Evolutionary conservation across 495 filamentous ascomycete genomes (phyloP).

Genomic region (Bryoglossum gracile): DNA sequence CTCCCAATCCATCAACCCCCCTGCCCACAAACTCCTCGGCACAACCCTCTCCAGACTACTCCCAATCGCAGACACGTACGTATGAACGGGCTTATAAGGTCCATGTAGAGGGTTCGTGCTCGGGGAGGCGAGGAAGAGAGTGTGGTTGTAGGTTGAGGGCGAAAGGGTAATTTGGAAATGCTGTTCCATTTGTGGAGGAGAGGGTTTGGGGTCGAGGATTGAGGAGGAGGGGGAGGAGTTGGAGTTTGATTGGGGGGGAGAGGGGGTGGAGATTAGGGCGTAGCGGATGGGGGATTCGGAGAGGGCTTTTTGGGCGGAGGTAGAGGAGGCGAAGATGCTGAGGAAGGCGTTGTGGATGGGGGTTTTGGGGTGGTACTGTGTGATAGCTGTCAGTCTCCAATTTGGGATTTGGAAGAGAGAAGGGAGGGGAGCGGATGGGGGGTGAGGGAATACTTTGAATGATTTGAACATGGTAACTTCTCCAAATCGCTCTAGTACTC

Average conservation of each 20-base stretch:
- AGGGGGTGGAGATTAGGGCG: constrained; percentile 31
- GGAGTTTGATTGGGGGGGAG: constrained; percentile 16
- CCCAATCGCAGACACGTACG: constrained; percentile 24
- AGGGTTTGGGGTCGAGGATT: constrained; percentile 10
- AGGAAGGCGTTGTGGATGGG: constrained; percentile 31
- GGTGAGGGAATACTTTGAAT: constrained; percentile 46
- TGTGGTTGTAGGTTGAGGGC: constrained; percentile 31
- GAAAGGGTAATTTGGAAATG: constrained; percentile 34
- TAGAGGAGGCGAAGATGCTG: constrained; percentile 26
- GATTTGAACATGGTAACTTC: constrained; percentile 70
- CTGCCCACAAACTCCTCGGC: constrained; percentile 29
- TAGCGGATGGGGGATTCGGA: constrained; percentile 29
- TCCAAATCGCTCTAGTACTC: constrained; percentile 65
- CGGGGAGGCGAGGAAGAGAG: constrained; percentile 26
- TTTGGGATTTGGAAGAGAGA: background rate
- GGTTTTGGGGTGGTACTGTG: constrained; percentile 20
- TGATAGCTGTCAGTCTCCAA: background rate
- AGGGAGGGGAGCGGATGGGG: background rate
- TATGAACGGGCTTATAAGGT: constrained; percentile 30
- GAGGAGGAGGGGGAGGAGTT: constrained; percentile 18
- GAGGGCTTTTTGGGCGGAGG: constrained; percentile 12
- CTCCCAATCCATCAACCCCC: constrained; percentile 43
- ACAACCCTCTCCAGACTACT: constrained; percentile 29
- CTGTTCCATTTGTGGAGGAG: constrained; percentile 14
- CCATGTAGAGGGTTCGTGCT: constrained; percentile 19